Evolutionary conservation across 306 rosid species (phyloP).

Genomic region (Begonia loranthoides): DNA sequence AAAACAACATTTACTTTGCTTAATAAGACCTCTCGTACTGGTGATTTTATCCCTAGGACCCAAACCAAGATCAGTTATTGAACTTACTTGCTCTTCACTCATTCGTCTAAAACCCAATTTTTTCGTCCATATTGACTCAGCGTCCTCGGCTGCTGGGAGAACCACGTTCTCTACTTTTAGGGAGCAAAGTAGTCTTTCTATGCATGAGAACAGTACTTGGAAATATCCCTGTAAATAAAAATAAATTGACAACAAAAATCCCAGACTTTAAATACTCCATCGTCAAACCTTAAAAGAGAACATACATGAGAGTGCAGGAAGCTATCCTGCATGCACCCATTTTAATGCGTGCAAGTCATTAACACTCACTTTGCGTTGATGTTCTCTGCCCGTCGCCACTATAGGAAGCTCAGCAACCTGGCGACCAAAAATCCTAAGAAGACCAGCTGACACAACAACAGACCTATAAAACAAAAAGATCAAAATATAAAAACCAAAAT

Average conservation of each 20-base stretch:
- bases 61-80: background rate
- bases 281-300: too few species aligned
- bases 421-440: conserved; percentile 80
- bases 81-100: conserved; percentile 79
- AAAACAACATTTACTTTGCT: too few species aligned
- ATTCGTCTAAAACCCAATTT: conserved; percentile 81
- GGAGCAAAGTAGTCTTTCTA: conserved; percentile 67
- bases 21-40: too few species aligned
- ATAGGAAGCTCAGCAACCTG: conserved; percentile 97
- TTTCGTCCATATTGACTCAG: conserved; percentile 93
- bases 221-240: conserved; percentile 57
- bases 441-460: conserved; percentile 88
- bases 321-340: too few species aligned
- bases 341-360: too few species aligned
- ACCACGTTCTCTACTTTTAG: conserved; percentile 83
- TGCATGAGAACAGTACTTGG: conserved; percentile 80
- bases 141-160: conserved; percentile 98
- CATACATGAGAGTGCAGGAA: too few species aligned
- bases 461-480: conserved; percentile 35
- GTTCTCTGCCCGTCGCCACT: conserved; percentile 87
- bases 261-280: too few species aligned
- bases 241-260: background rate
- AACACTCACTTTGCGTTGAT: conserved; percentile 78
- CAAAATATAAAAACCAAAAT: conserved; percentile 3
- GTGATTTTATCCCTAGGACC: too few species aligned